Base-by-base conservation (phyloP, 1,139 yeast species). In the Meyerozyma smithsonii region DNA sequence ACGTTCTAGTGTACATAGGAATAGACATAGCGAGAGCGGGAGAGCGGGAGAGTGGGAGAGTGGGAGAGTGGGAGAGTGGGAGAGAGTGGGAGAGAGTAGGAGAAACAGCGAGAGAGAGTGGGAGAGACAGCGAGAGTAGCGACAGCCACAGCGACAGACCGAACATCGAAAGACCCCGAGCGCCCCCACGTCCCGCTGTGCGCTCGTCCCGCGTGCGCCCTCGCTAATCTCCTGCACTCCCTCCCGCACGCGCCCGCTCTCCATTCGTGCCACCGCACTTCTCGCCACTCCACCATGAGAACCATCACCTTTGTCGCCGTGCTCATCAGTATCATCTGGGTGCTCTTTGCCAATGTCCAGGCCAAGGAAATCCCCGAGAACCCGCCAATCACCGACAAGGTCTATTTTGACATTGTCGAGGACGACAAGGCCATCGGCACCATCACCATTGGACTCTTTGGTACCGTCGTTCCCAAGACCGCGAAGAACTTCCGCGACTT, bases 391-490 rank as follows among this genome's bases (percentile, higher is more conserved):
- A 84, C 92, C 50, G 70, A 77, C 62, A 83, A 81, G 64, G 96
- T 92, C 26, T 92, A 69, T 66, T 88, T 92, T 53, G 97, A 92
- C 57, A 72, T 92, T 48, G 75, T 82, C 46, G 89, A 86, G 57
- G 96, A 87, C 46, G 95, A 84, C 40, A 69, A 79, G 58, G 66
- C 74, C 25, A 58, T 82, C 39, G 94, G 92, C n/a, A 72, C 79
- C 42, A 66, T 84, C 46, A 77, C 79, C 44, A 64, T 84, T 50
- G 94, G 90, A 0, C 64, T 84, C 44, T 84, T 80, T 54, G 92
- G 90, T 21, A 68, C 79, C 1, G 76, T 78, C 41, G 81, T 75
- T 23, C 83, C 83, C 43, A 77, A 72, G 52, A 77, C 83, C 12
- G 80, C 62, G 33, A 79, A 77, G 51, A 77, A 77, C 61, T 77